Base-by-base conservation (phyloP, 2,329 filamentous ascomycete genomes). In the Septoria petroselini region DNA sequence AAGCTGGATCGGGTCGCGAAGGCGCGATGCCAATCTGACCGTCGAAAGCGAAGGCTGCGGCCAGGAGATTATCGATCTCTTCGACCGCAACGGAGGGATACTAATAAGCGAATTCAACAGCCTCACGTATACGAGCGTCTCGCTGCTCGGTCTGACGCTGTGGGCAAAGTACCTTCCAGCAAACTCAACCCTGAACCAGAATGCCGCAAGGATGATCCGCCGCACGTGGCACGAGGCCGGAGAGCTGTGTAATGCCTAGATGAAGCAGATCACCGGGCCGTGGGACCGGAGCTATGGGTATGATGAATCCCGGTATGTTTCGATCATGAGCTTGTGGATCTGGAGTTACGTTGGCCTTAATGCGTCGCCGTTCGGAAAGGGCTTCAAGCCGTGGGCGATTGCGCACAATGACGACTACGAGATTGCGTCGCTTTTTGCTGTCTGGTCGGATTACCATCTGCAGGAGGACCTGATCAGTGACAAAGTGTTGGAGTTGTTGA, bases 221-320 rank as follows among this genome's bases (percentile, higher is more conserved):
- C 11, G 81, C 76, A 0, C 84, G 79, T 81, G 67, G 72, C 3
- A 70, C 73, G 2, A 69, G 79, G 34, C 41, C 1, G 70, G 72
- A 0, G 57, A 74, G 38, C 70, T 84, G 1, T 84, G 80, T 70
- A 78, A 83, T 45, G 75, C 80, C 1, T 71, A 74, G 1, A 64
- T 84, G 66, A 77, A 73, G 55, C 84, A 84, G 53, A 73, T 83
- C 40, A 81, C 81, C 2, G 82, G 81, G 0, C 82, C 82, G 0
- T 84, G 81, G 81, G 82, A 84, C 62, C 75, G 82, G 0, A 71
- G 75, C 0, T 84, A 84, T 54, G 80, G 80, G 0, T 83, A 76
- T 50, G 80, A 84, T 52, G 82, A 84, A 80, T 82, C 81, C 47
- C 68, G 73, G 5, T 84, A 84, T 57, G 62, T 83, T 3, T 77